Evolutionary conservation across 495 filamentous ascomycete genomes (phyloP).

Genomic region (Tuber aestivum): DNA sequence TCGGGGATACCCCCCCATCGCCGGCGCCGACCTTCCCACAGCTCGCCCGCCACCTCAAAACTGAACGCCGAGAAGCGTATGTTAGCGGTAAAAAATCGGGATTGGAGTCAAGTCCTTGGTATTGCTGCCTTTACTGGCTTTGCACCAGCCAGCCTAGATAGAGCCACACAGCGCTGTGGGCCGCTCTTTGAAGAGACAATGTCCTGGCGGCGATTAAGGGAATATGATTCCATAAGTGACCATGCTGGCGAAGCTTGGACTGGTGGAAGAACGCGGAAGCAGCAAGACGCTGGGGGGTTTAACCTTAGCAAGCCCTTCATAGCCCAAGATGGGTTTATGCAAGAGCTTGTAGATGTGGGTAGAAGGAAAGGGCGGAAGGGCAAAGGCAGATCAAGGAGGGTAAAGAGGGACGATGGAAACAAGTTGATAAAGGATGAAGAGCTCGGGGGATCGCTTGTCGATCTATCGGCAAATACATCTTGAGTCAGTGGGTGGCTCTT

Average conservation of each 20-base stretch:
- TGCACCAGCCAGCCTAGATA: constrained; percentile 11
- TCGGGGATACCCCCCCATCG: background rate
- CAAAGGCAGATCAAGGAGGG: background rate
- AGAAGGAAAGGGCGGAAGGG: background rate
- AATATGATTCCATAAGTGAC: background rate
- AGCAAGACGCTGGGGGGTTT: background rate
- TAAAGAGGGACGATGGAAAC: background rate
- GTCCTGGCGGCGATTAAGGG: constrained; percentile 22
- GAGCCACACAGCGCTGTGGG: constrained; percentile 20
- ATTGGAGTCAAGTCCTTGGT: constrained; percentile 31
- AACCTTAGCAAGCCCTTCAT: background rate
- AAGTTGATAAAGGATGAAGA: background rate
- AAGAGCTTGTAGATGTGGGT: background rate
- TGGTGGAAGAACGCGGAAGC: constrained; percentile 9
- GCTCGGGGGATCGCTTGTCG: background rate
- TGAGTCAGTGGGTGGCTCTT: background rate
- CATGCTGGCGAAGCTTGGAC: constrained; percentile 16
- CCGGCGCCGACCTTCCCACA: constrained; percentile 1
- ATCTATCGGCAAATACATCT: background rate
- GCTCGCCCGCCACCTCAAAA: background rate
- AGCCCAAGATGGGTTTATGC: constrained; percentile 22
- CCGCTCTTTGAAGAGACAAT: constrained; percentile 19
- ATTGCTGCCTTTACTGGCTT: constrained; percentile 24
- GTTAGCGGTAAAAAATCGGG: constrained; percentile 7
- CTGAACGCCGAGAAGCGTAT: constrained; percentile 17